Evolutionary conservation across 1,284 basidiomycete species (phyloP).

Genomic region (Irpex sp.): DNA sequence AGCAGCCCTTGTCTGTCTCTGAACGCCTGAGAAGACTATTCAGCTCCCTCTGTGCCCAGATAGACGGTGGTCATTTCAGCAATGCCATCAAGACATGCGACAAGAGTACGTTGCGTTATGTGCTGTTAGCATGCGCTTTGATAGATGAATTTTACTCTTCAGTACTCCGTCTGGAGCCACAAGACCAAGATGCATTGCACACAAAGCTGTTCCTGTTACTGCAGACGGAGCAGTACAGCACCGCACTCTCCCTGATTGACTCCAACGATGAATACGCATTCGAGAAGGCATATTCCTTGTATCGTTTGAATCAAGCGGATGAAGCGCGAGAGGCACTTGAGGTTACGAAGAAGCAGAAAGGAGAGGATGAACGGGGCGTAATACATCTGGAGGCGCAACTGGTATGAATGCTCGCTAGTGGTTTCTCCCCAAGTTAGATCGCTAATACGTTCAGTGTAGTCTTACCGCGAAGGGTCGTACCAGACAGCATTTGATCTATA

Average conservation of each 20-base stretch:
- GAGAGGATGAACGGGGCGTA: conserved; percentile 56
- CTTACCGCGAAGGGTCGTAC: conserved; percentile 76
- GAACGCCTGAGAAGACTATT: conserved; percentile 73
- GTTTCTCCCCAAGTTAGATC: background rate
- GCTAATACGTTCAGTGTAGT: conserved; percentile 36
- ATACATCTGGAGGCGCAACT: conserved; percentile 83
- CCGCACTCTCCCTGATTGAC: conserved; percentile 56
- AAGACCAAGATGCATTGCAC: conserved; percentile 68
- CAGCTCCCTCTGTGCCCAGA: conserved; percentile 76
- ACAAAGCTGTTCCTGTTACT: conserved; percentile 81
- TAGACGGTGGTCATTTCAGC: conserved; percentile 77
- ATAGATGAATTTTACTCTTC: conserved; percentile 11
- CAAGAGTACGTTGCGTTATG: conserved; percentile 58
- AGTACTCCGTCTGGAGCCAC: conserved; percentile 73
- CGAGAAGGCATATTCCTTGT: conserved; percentile 79
- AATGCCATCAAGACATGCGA: conserved; percentile 88
- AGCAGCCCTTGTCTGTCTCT: conserved; percentile 48
- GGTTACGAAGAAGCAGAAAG: conserved; percentile 41
- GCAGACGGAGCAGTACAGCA: conserved; percentile 75
- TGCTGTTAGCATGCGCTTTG: background rate
- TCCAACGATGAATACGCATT: conserved; percentile 43
- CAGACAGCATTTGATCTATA: conserved; percentile 71
- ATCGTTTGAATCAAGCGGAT: conserved; percentile 70
- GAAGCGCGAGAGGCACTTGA: conserved; percentile 60
- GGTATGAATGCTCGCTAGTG: conserved; percentile 41